These are phyloP conservation scores for thale cress (Arabidopsis thaliana) DNA, from an alignment of 345 rosid species.

Conservation along the genomic window DNA sequence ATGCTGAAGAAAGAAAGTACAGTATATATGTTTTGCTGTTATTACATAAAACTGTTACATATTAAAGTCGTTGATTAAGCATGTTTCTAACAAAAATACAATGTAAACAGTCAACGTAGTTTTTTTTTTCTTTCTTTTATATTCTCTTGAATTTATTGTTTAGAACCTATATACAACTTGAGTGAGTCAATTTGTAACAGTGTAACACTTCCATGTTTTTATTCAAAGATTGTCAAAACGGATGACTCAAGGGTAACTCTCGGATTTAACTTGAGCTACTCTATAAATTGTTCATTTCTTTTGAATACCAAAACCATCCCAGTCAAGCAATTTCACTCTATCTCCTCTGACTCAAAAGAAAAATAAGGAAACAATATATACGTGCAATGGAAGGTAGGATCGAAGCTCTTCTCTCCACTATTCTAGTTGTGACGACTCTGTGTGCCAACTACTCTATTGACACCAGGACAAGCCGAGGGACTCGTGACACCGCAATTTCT, in stretches of 20 bases:
- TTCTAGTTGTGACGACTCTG: neutral
- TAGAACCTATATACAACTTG: neutral
- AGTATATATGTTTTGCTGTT: too few species aligned
- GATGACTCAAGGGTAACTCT: neutral
- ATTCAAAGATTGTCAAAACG: neutral
- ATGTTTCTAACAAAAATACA: neutral
- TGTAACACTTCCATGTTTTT: neutral
- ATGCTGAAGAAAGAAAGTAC: too few species aligned
- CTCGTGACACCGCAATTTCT: neutral
- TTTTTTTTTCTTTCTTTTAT: neutral
- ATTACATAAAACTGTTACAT: too few species aligned
- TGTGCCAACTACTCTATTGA: conserved; percentile 4
- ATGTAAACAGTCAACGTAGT: neutral
- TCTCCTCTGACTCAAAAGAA: neutral
- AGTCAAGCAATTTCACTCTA: neutral
- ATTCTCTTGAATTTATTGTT: neutral
- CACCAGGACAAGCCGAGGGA: neutral
- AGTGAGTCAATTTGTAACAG: neutral
- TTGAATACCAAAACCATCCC: conserved; percentile 3
- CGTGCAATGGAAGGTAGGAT: conserved; percentile 6
- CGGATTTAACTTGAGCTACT: neutral
- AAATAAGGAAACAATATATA: neutral
- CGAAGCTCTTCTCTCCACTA: neutral
- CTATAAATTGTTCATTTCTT: neutral
- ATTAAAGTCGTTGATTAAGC: too few species aligned